Evolutionary conservation across 2,329 filamentous ascomycete species (phyloP).

Genomic region (Capronia epimyces): DNA sequence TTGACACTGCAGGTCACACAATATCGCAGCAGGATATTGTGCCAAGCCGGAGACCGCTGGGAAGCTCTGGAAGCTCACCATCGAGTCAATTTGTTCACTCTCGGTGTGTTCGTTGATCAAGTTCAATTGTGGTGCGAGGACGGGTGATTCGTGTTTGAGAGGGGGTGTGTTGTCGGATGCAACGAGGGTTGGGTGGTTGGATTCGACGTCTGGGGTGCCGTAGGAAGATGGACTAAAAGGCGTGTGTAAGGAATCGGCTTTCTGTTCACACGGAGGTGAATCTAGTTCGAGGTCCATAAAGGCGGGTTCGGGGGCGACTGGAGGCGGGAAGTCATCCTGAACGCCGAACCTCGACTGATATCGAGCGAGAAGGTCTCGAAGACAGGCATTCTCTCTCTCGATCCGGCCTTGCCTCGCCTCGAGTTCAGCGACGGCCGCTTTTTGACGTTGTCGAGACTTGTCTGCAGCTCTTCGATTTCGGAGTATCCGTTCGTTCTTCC

Average conservation of each 20-base stretch:
- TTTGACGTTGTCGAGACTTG: constrained; percentile 91
- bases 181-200: constrained; percentile 31
- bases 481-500: constrained; percentile 92
- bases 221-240: constrained; percentile 38
- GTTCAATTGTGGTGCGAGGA: constrained; percentile 25
- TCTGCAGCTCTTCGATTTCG: constrained; percentile 93
- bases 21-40: constrained; percentile 99
- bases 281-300: constrained; percentile 10
- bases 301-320: constrained; percentile 9
- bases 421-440: constrained; percentile 79
- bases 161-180: constrained; percentile 30
- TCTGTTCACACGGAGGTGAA: constrained; percentile 36
- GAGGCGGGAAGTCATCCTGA: constrained; percentile 21
- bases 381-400: constrained; percentile 66
- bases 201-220: constrained; percentile 39
- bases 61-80: constrained; percentile 19
- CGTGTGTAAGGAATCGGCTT: constrained; percentile 34
- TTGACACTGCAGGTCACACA: constrained; percentile 99
- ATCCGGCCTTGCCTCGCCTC: constrained; percentile 58
- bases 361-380: constrained; percentile 58
- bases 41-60: constrained; percentile 66
- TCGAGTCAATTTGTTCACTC: constrained; percentile 41
- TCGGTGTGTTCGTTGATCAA: constrained; percentile 31
- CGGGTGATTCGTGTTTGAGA: constrained; percentile 26
- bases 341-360: constrained; percentile 47